These are phyloP conservation scores for Teratosphaeria viscida DNA, from an alignment of 2,329 filamentous ascomycete species.

Conservation along the genomic window DNA sequence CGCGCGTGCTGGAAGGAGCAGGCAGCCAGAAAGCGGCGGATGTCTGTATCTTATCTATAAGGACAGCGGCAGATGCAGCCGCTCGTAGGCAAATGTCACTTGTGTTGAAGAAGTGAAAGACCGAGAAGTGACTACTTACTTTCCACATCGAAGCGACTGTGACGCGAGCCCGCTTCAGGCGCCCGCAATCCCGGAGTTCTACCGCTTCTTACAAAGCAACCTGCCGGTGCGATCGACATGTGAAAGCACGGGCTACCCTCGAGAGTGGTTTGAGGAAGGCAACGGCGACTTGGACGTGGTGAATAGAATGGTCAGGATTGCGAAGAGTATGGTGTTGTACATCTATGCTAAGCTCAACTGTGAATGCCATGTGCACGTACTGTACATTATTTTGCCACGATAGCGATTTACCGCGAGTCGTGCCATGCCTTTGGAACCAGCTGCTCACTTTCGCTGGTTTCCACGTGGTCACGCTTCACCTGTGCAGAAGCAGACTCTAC, in stretches of 20 bases:
- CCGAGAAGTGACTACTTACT: background rate
- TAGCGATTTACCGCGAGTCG: slow-evolving; percentile 21
- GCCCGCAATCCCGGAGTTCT: background rate
- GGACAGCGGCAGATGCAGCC: background rate
- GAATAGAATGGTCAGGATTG: background rate
- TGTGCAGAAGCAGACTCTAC: slow-evolving; percentile 22
- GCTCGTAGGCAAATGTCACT: background rate
- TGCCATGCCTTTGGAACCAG: slow-evolving; percentile 42
- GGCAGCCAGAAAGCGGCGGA: background rate
- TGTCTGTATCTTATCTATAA: background rate
- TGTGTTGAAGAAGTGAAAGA: background rate
- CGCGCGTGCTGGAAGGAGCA: background rate
- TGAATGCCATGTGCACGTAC: background rate
- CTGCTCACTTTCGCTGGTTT: slow-evolving; percentile 31
- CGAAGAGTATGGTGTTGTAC: slow-evolving; percentile 6
- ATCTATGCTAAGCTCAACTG: slow-evolving; percentile 10
- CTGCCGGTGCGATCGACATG: background rate
- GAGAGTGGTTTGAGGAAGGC: background rate
- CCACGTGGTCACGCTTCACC: slow-evolving; percentile 21
- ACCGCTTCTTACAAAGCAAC: background rate
- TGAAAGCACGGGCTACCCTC: background rate
- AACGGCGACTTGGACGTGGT: background rate
- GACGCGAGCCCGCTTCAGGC: background rate
- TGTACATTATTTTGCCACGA: background rate
- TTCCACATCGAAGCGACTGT: background rate